Evolutionary conservation across 2,329 filamentous ascomycete genomes (phyloP).

Genomic region (Magnaporthales sp.): DNA sequence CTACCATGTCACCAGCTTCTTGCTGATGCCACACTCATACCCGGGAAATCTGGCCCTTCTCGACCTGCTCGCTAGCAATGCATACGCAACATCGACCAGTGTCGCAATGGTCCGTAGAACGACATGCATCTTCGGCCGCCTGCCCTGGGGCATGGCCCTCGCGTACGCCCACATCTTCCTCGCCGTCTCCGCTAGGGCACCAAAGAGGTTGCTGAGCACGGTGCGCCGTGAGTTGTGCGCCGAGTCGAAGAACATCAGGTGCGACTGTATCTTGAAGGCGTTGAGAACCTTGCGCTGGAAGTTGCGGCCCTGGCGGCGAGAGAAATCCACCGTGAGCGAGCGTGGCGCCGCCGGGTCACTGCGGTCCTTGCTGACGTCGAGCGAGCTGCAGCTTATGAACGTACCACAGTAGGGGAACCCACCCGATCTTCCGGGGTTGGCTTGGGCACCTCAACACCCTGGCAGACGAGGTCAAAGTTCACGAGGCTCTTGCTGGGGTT

Average conservation of each 20-base stretch:
- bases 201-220: conserved; percentile 65
- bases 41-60: conserved; percentile 34
- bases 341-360: conserved; percentile 48
- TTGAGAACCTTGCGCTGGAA: conserved; percentile 74
- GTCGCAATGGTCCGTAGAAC: conserved; percentile 60
- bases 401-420: conserved; percentile 87
- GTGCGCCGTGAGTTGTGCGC: conserved; percentile 62
- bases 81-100: conserved; percentile 54
- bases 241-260: conserved; percentile 76
- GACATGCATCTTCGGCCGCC: conserved; percentile 49
- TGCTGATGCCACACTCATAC: conserved; percentile 52
- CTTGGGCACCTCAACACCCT: conserved; percentile 41
- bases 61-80: conserved; percentile 50
- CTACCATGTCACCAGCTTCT: conserved; percentile 53
- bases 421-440: conserved; percentile 20
- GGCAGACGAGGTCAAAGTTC: conserved; percentile 65
- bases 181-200: conserved; percentile 69
- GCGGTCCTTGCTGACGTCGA: conserved; percentile 66
- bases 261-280: conserved; percentile 76
- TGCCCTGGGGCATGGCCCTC: conserved; percentile 45
- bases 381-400: conserved; percentile 62
- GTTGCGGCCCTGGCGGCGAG: conserved; percentile 61
- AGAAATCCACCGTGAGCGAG: conserved; percentile 71
- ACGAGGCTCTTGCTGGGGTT: conserved; percentile 71
- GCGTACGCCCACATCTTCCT: conserved; percentile 62